Base-by-base conservation (phyloP, 2,329 filamentous ascomycete genomes). In the Penicillium sp. region DNA sequence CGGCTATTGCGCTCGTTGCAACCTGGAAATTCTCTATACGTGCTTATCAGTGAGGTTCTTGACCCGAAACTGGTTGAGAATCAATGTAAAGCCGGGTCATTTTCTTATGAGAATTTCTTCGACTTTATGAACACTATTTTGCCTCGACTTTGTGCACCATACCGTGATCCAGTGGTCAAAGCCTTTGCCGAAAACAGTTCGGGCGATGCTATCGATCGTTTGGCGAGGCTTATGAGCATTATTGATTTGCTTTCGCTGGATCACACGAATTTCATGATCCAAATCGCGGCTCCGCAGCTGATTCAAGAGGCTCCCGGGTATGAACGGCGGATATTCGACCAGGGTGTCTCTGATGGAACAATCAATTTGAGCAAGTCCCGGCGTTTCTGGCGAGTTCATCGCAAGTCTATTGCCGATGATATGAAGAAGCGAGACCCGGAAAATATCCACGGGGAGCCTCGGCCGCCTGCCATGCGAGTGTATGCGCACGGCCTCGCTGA, bases 61-160 rank as follows among this genome's bases (percentile, higher is more conserved):
- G 84, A 87, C 57, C 79, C 82, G 3, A 79, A 81, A 13, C 70
- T 81, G 57, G 78, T 87, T 49, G 76, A 76, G 46, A 77, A 75
- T 43, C 82, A 86, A 63, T 83, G 81, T 65, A 77, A 75, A 29
- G 80, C 81, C 45, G 82, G 82, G 6, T 72, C 81, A 13, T 87
- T 87, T 64, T 86, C 83, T 0, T 86, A 86, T 56, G 78, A 80
- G 45, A 80, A 79, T 41, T 85, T 87, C 69, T 87, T 86, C 65
- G 70, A 74, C 13, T 86, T 85, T 60, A 85, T 86, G 76, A 79
- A 80, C 31, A 78, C 75, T 43, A 80, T 87, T 28, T 70, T 87
- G 21, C 83, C 83, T 0, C 84, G 85, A 62, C 79, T 87, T 9
- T 87, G 84, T 63, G 84, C 84, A 5, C 84, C 84, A 2, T 84